These are phyloP conservation scores for Coemansia sp. DNA, from an alignment of 192 early-diverging fungal species.

Conservation along the genomic window DNA sequence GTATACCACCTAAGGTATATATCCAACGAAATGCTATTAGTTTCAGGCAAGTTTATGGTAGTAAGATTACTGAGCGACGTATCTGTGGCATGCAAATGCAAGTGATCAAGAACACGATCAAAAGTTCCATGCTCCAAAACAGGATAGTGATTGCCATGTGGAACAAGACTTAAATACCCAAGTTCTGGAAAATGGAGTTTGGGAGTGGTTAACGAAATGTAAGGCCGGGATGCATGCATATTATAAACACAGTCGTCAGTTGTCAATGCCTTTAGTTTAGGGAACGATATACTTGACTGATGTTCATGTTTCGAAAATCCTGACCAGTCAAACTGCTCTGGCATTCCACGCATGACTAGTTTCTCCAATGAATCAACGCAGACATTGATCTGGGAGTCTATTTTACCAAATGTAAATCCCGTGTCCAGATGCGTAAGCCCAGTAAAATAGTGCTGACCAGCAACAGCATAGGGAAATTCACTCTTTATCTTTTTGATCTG, in stretches of 20 bases:
- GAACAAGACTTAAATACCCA: not conserved
- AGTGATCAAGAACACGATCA: not conserved
- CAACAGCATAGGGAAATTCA: not conserved
- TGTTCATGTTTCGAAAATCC: not conserved
- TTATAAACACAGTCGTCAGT: no score
- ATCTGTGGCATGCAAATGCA: not conserved
- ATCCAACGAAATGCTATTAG: not conserved
- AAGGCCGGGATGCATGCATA: no score
- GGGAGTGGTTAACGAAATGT: no score
- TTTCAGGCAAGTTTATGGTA: not conserved
- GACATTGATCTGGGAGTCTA: not conserved
- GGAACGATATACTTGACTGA: not conserved
- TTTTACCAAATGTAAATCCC: not conserved
- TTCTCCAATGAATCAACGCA: not conserved
- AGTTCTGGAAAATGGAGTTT: not conserved
- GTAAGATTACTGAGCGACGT: not conserved
- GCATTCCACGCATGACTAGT: not conserved
- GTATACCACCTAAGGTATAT: no score
- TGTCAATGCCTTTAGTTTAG: not conserved
- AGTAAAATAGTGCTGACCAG: slow-evolving; percentile 3
- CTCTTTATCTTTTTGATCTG: not conserved
- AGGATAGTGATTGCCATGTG: not conserved
- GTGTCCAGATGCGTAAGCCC: not conserved
- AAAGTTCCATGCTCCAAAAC: not conserved
- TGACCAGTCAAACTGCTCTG: not conserved